Conservation (phyloP, 139 green algal genomes). For the Tetratostichococcus sp. region DNA sequence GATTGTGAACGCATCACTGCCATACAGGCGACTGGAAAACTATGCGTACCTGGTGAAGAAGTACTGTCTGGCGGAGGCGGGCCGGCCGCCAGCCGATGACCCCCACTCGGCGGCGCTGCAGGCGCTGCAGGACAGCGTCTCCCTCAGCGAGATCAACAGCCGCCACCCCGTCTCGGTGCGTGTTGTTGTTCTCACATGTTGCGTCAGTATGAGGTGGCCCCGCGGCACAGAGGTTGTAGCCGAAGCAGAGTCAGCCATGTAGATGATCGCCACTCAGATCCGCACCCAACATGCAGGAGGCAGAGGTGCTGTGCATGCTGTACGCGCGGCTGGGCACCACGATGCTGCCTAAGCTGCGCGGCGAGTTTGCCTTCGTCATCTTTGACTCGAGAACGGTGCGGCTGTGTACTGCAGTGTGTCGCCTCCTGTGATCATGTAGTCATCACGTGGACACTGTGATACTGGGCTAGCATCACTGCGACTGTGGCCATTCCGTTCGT, state of each 20-base stretch:
- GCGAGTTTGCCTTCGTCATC: conserved; percentile 20
- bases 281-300: conserved; percentile 6
- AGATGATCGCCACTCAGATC: too few relatives aligned
- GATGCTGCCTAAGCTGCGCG: conserved; percentile 19
- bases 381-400: conserved; percentile 18
- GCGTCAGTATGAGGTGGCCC: too few relatives aligned
- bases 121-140: background rate
- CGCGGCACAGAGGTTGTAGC: too few relatives aligned
- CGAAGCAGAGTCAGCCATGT: too few relatives aligned
- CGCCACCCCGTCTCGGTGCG: background rate
- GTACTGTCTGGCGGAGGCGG: conserved; percentile 13
- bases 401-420: too few relatives aligned
- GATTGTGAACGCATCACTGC: too few relatives aligned
- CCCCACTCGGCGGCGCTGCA: conserved; percentile 3
- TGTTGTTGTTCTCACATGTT: too few relatives aligned
- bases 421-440: too few relatives aligned
- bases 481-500: too few relatives aligned
- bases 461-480: too few relatives aligned
- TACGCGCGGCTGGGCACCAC: conserved; percentile 10
- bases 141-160: background rate
- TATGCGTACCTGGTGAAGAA: conserved; percentile 38
- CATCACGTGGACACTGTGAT: too few relatives aligned
- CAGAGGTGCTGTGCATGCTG: conserved; percentile 21
- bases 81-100: background rate
- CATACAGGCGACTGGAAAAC: conserved; percentile 25